phyloP scores from a whole-genome alignment of 306 rosid species.

The Vigna radiata region DNA sequence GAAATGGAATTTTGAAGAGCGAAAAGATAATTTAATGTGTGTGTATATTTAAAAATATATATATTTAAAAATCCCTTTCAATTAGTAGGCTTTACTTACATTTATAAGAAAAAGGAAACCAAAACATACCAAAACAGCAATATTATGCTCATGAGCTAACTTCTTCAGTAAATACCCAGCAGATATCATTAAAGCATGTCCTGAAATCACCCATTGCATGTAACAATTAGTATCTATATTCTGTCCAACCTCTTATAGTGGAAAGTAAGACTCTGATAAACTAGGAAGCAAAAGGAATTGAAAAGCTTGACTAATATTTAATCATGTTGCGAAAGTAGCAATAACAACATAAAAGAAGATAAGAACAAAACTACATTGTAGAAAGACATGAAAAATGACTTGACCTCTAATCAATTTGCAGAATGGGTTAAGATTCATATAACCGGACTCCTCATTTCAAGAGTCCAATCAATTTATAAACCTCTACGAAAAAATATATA shows the following conservation, averaged over 20 bases:
- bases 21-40: no score
- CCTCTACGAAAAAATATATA: background rate
- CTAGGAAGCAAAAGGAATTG: slow-evolving; percentile 19
- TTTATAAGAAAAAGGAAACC: slow-evolving; percentile 35
- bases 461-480: slow-evolving; percentile 23
- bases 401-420: slow-evolving; percentile 12
- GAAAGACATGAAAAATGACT: slow-evolving; percentile 10
- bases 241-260: background rate
- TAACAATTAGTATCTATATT: slow-evolving; percentile 10
- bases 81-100: slow-evolving; percentile 11
- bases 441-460: background rate
- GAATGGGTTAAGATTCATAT: slow-evolving; percentile 31
- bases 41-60: no score
- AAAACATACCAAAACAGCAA: slow-evolving; percentile 74
- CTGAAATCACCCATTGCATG: slow-evolving; percentile 57
- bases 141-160: slow-evolving; percentile 78
- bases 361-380: slow-evolving; percentile 5
- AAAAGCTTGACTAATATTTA: slow-evolving; percentile 21
- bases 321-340: background rate
- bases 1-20: no score
- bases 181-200: slow-evolving; percentile 86
- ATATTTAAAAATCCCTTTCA: background rate
- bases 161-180: slow-evolving; percentile 83
- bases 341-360: slow-evolving; percentile 9
- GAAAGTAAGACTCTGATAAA: slow-evolving; percentile 24